A percentile compares a stretch with the other conserved stretches of the same genome.
These are phyloP conservation scores for Cymbopogon flexuosus DNA, from an alignment of 202 grass and related monocot species.

Conservation along the genomic window DNA sequence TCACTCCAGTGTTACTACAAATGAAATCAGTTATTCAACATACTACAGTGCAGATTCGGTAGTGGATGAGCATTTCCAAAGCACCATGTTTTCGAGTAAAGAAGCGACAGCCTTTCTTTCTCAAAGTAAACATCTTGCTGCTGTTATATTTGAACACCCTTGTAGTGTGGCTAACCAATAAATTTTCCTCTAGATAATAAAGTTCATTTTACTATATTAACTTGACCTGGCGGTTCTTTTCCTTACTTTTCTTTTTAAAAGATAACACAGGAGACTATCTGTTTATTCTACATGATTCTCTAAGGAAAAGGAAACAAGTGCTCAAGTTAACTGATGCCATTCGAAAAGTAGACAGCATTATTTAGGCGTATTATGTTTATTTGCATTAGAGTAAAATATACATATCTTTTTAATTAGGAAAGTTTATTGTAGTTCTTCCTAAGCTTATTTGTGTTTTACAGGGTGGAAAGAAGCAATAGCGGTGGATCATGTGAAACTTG, in stretches of 20 bases:
- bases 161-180: not conserved
- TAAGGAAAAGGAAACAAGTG: not conserved
- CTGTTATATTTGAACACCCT: not conserved
- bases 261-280: too few relatives aligned
- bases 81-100: constrained; percentile 42
- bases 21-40: constrained; percentile 13
- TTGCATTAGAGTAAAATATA: not conserved
- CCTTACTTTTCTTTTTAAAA: not conserved
- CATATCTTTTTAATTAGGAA: not conserved
- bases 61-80: constrained; percentile 15
- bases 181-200: not conserved
- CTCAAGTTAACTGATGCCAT: not conserved
- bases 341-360: not conserved
- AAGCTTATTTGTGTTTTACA: constrained; percentile 31
- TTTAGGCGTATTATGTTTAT: not conserved
- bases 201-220: not conserved
- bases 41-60: not conserved
- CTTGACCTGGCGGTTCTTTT: not conserved
- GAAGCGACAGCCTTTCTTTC: constrained; percentile 56
- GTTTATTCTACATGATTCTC: not conserved
- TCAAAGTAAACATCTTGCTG: constrained; percentile 52
- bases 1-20: not conserved
- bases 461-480: constrained; percentile 78
- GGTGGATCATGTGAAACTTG: constrained; percentile 65
- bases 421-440: not conserved